These are phyloP conservation scores for Pseudocercospora fijiensis DNA, from an alignment of 2,329 filamentous ascomycete genomes.

Conservation along the genomic window DNA sequence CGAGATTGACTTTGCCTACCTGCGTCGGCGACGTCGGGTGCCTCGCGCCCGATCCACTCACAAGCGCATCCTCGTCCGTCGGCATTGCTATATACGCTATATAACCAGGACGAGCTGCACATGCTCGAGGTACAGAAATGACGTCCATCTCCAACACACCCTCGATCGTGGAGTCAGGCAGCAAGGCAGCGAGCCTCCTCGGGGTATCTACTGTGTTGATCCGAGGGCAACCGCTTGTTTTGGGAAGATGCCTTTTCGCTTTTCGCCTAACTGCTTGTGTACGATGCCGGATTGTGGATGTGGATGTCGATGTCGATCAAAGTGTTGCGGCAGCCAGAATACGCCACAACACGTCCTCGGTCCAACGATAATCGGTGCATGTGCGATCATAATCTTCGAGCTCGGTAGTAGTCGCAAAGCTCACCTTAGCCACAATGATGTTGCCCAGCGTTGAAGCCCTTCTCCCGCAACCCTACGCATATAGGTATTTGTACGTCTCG, in stretches of 20 bases:
- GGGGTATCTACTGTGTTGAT: too few relatives aligned
- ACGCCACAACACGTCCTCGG: not conserved
- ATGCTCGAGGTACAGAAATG: not conserved
- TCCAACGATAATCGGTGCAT: not conserved
- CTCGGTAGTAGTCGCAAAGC: not conserved
- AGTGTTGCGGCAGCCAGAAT: not conserved
- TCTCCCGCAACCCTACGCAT: not conserved
- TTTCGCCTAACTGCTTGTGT: not conserved
- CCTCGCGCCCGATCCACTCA: not conserved
- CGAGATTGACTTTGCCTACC: not conserved
- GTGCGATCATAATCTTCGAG: not conserved
- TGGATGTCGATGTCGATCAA: conserved; percentile 1
- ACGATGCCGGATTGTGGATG: not conserved
- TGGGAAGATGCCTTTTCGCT: not conserved
- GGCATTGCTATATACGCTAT: not conserved
- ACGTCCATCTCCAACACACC: too few relatives aligned
- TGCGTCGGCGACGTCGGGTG: not conserved
- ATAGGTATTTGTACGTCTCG: not conserved
- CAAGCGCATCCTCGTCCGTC: not conserved
- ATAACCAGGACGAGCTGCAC: not conserved
- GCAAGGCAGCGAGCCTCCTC: too few relatives aligned
- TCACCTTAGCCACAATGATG: not conserved
- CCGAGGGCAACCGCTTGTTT: too few relatives aligned
- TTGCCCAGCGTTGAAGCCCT: not conserved
- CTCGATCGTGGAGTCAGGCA: too few relatives aligned